Percentiles rank a stretch among this genome's conserved stretches.
phyloP scores from a whole-genome alignment of 495 filamentous ascomycete species.

The Friedmanniomyces endolithicus region DNA sequence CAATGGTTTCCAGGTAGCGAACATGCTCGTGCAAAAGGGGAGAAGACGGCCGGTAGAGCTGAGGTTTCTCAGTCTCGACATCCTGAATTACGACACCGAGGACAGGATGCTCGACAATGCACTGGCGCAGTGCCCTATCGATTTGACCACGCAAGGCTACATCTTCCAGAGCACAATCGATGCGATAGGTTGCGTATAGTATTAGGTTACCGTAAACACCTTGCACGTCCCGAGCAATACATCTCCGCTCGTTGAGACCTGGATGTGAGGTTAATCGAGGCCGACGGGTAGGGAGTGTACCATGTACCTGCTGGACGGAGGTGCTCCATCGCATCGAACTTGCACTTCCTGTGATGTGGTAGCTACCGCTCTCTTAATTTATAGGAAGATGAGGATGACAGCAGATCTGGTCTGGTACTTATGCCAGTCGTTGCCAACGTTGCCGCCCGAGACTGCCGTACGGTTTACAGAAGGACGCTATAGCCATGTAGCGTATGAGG shows the following conservation, averaged over 20 bases:
- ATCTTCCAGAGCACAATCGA: not conserved
- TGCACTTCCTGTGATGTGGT: too few relatives aligned
- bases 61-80: not conserved
- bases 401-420: too few relatives aligned
- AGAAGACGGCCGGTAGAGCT: not conserved
- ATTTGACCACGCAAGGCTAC: not conserved
- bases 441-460: too few relatives aligned
- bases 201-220: not conserved
- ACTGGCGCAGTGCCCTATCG: not conserved
- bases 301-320: too few relatives aligned
- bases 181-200: not conserved
- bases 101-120: not conserved
- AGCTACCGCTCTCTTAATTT: too few relatives aligned
- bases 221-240: not conserved
- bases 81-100: not conserved
- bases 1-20: not conserved
- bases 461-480: too few relatives aligned
- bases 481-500: too few relatives aligned
- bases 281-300: too few relatives aligned
- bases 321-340: too few relatives aligned
- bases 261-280: not conserved
- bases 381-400: too few relatives aligned
- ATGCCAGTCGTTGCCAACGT: too few relatives aligned
- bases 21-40: not conserved
- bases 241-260: slow-evolving; percentile 1